These are phyloP conservation scores for Nakazawaea ishiwadae DNA, from an alignment of 805 yeast species.

Conservation along the genomic window DNA sequence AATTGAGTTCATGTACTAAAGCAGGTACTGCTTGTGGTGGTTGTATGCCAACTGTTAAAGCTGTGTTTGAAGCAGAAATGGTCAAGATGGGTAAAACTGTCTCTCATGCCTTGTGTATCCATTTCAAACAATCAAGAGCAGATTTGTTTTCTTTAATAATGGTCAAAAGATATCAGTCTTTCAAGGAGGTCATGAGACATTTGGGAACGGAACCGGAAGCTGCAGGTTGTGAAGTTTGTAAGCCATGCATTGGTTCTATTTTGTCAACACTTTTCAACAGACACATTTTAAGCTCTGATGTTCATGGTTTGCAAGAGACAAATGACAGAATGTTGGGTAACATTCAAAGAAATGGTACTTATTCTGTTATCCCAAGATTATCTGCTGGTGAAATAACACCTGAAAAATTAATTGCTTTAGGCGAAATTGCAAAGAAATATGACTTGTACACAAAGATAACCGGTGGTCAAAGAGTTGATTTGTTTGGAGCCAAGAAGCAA, in stretches of 20 bases:
- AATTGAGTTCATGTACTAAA: constrained; percentile 29
- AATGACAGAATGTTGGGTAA: constrained; percentile 32
- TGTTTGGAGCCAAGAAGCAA: constrained; percentile 29
- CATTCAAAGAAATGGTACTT: constrained; percentile 33
- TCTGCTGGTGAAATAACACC: constrained; percentile 35
- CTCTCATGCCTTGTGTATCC: constrained; percentile 27
- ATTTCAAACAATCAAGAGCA: constrained; percentile 30
- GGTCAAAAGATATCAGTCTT: constrained; percentile 26
- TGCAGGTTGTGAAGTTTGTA: constrained; percentile 33
- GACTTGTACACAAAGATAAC: constrained; percentile 31
- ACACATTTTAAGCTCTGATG: constrained; percentile 25
- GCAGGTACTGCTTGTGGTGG: constrained; percentile 38
- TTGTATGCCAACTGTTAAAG: constrained; percentile 31
- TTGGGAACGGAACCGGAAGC: constrained; percentile 23
- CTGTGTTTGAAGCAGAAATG: constrained; percentile 30
- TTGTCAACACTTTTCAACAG: constrained; percentile 29
- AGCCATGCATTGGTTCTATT: constrained; percentile 32
- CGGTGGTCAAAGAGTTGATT: constrained; percentile 31
- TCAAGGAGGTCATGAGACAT: constrained; percentile 25
- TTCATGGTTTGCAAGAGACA: constrained; percentile 32
- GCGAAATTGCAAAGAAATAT: constrained; percentile 27
- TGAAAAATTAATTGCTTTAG: constrained; percentile 30
- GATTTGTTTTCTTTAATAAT: constrained; percentile 30
- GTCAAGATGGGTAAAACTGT: constrained; percentile 28
- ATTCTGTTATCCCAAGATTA: constrained; percentile 32